A percentile compares a stretch with the other conserved stretches of the same genome.
These are phyloP conservation scores for Pseudovirgaria hyperparasitica DNA, from an alignment of 2,329 filamentous ascomycete genomes.

Conservation along the genomic window DNA sequence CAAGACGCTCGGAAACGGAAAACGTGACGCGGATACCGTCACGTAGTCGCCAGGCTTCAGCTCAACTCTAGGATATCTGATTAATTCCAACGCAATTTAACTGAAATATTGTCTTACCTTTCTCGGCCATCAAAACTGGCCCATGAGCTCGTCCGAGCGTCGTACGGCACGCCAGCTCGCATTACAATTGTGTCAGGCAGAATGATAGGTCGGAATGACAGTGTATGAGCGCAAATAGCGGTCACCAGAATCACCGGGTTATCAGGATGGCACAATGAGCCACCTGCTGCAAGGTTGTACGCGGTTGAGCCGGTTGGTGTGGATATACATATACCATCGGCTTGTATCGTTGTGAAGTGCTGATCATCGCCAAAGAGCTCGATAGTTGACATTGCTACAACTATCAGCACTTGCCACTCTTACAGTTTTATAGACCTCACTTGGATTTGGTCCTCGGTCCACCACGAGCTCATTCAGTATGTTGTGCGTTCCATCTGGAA, in stretches of 20 bases:
- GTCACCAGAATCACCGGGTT: constrained; percentile 94
- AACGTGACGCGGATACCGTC: constrained; percentile 67
- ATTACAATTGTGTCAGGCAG: constrained; percentile 92
- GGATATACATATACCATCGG: constrained; percentile 85
- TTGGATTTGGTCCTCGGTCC: constrained; percentile 85
- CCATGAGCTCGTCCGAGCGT: constrained; percentile 81
- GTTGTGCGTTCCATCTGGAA: constrained; percentile 70
- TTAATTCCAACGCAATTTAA: not conserved
- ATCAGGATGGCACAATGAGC: constrained; percentile 86
- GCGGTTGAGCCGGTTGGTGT: constrained; percentile 92
- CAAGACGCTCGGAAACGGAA: constrained; percentile 68
- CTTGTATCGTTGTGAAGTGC: constrained; percentile 86
- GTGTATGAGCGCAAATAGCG: constrained; percentile 85
- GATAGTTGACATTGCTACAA: constrained; percentile 70
- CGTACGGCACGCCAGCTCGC: constrained; percentile 86
- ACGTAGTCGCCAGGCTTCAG: constrained; percentile 70
- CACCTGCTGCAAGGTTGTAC: constrained; percentile 92
- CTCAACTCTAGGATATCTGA: constrained; percentile 44
- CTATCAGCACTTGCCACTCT: not conserved
- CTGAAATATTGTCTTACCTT: constrained; percentile 32
- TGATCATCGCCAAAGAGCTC: constrained; percentile 93
- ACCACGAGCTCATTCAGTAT: constrained; percentile 97
- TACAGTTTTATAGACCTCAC: constrained; percentile 37
- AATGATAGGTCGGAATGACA: constrained; percentile 94
- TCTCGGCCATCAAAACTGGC: constrained; percentile 96